Conservation (phyloP, 768 basidiomycete species). For the Lactifluus volemus region DNA sequence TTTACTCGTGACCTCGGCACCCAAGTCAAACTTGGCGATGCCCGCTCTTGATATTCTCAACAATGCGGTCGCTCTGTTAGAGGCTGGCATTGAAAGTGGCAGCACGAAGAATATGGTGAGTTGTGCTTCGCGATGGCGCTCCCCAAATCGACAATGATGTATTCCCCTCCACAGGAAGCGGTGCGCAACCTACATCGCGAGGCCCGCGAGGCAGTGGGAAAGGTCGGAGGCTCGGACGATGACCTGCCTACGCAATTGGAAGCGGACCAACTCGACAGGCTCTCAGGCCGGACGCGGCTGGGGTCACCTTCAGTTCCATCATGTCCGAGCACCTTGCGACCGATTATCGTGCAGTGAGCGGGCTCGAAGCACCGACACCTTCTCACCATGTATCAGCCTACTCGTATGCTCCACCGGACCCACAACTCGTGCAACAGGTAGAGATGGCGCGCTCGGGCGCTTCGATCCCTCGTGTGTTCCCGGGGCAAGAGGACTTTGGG, state of each 20-base stretch:
- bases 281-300: conserved; percentile 27
- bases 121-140: not conserved
- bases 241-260: conserved; percentile 10
- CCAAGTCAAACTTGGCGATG: conserved; percentile 29
- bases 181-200: conserved; percentile 26
- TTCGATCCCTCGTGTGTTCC: conserved; percentile 1
- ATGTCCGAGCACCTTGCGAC: conserved; percentile 1
- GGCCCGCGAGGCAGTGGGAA: conserved; percentile 25
- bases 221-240: conserved; percentile 11
- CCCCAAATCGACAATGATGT: not conserved
- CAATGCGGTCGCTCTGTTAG: conserved; percentile 26
- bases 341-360: conserved; percentile 15
- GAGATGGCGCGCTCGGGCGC: conserved; percentile 13
- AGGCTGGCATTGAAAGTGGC: conserved; percentile 22
- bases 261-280: conserved; percentile 26
- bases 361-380: conserved; percentile 2
- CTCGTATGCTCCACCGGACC: conserved; percentile 23
- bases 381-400: conserved; percentile 27
- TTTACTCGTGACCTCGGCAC: conserved; percentile 30
- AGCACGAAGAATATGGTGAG: conserved; percentile 22
- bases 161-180: conserved; percentile 20
- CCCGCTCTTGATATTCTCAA: conserved; percentile 32
- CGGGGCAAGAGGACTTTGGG: conserved; percentile 12
- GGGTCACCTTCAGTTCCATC: not conserved
- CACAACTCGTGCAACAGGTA: conserved; percentile 20